These are phyloP conservation scores for Gaeumannomyces sp. DNA, from an alignment of 2,329 filamentous ascomycete genomes.

Conservation along the genomic window DNA sequence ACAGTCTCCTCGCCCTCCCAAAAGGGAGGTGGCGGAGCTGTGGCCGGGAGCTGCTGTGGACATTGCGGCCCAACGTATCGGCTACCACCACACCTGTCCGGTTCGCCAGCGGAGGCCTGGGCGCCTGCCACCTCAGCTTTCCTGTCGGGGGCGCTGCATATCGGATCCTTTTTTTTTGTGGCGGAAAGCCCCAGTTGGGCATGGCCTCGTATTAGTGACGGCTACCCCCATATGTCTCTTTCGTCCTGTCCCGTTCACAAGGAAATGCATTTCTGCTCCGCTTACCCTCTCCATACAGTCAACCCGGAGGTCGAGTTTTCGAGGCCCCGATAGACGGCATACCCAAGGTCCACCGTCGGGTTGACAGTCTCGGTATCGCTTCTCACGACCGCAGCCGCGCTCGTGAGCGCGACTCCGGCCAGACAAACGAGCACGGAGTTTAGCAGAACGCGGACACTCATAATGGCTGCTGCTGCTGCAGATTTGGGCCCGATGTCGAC, in stretches of 20 bases:
- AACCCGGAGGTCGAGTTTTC: conserved; percentile 12
- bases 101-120: conserved; percentile 10
- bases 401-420: not conserved
- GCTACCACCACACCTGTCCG: not conserved
- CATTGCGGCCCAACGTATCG: conserved; percentile 6
- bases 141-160: conserved; percentile 15
- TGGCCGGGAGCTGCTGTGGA: conserved; percentile 2
- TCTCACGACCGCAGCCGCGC: not conserved
- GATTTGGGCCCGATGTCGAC: not conserved
- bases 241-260: not conserved
- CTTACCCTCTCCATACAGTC: conserved; percentile 14
- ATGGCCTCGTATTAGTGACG: not conserved
- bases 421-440: not conserved
- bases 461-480: not conserved
- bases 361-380: not conserved
- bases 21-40: not conserved
- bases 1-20: conserved; percentile 28
- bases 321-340: conserved; percentile 16
- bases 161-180: conserved; percentile 10
- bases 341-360: conserved; percentile 16
- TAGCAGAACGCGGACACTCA: not conserved
- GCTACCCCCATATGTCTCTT: conserved; percentile 2
- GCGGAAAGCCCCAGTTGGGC: not conserved
- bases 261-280: not conserved
- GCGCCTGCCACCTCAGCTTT: conserved; percentile 13